Evolutionary conservation across 768 basidiomycete genomes (phyloP).

Genomic region (Leccinellum luteum): DNA sequence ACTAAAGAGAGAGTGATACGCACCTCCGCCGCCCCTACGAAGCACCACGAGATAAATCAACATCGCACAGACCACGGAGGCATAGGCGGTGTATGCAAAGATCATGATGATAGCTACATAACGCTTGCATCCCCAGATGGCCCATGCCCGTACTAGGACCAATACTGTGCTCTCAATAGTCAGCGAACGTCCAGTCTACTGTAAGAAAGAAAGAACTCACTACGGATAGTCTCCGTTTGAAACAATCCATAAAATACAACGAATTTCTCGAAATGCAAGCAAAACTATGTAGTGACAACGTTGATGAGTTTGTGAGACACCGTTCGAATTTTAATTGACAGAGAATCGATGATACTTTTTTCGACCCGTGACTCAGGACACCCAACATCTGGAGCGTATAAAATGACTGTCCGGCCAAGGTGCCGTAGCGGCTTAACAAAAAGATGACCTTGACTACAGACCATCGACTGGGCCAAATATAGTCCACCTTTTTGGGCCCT

Average conservation of each 20-base stretch:
- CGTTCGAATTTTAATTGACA: background rate
- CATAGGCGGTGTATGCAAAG: background rate
- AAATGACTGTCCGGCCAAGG: slow-evolving; percentile 4
- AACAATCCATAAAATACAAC: background rate
- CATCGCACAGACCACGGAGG: background rate
- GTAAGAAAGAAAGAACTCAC: background rate
- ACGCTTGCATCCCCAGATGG: background rate
- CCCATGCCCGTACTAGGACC: background rate
- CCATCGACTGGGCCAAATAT: slow-evolving; percentile 7
- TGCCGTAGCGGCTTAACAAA: slow-evolving; percentile 15
- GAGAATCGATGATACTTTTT: background rate
- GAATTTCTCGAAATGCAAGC: background rate
- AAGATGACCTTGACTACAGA: slow-evolving; percentile 8
- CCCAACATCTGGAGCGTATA: slow-evolving; percentile 14
- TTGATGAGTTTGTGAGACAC: background rate
- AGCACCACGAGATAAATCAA: background rate
- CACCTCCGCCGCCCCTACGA: background rate
- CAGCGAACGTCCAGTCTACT: background rate
- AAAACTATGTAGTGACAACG: background rate
- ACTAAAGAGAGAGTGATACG: background rate
- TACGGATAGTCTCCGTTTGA: background rate
- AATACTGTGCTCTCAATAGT: background rate
- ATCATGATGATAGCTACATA: background rate
- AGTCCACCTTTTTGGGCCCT: background rate
- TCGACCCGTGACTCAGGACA: slow-evolving; percentile 9